Percentiles rank a stretch among this genome's conserved stretches.
phyloP scores from a whole-genome alignment of 83 land plant species.

The Picea engelmannii region DNA sequence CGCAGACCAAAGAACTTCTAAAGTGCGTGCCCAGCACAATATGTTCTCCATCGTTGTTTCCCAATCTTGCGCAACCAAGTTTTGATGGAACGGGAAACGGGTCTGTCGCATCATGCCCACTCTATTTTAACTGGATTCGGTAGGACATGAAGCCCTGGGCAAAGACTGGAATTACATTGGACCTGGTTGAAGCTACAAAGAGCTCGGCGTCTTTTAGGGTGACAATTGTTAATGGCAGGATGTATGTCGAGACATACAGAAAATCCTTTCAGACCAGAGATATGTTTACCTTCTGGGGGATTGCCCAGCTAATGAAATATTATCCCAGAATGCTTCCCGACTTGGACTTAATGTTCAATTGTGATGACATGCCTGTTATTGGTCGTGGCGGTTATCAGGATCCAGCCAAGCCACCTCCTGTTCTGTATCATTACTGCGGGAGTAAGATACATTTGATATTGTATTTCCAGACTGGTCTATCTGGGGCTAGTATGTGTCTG shows the following conservation, averaged over 20 bases:
- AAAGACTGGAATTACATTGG: constrained; percentile 29
- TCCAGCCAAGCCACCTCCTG: constrained; percentile 28
- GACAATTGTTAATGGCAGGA: constrained; percentile 36
- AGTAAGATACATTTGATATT: constrained; percentile 36
- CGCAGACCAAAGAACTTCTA: too few species aligned
- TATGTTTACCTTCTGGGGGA: constrained; percentile 66
- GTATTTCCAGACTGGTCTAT: constrained; percentile 29
- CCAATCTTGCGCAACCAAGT: too few species aligned
- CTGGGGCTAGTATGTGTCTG: constrained; percentile 63
- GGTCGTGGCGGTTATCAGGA: not conserved
- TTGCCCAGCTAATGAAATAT: constrained; percentile 52
- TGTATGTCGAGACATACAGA: constrained; percentile 44
- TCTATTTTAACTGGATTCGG: constrained; percentile 37
- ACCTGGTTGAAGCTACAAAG: constrained; percentile 20
- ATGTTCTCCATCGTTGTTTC: too few species aligned
- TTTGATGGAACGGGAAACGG: too few species aligned
- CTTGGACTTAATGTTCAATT: constrained; percentile 68
- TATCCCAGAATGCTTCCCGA: constrained; percentile 72
- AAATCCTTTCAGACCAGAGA: constrained; percentile 51
- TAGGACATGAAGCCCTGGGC: constrained; percentile 42
- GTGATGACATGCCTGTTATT: constrained; percentile 44
- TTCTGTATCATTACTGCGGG: constrained; percentile 61
- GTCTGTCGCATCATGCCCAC: constrained; percentile 23
- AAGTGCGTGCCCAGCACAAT: too few species aligned
- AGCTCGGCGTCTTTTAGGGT: constrained; percentile 30